These are phyloP conservation scores for Amanita inopinata DNA, from an alignment of 768 basidiomycete genomes.

Conservation along the genomic window DNA sequence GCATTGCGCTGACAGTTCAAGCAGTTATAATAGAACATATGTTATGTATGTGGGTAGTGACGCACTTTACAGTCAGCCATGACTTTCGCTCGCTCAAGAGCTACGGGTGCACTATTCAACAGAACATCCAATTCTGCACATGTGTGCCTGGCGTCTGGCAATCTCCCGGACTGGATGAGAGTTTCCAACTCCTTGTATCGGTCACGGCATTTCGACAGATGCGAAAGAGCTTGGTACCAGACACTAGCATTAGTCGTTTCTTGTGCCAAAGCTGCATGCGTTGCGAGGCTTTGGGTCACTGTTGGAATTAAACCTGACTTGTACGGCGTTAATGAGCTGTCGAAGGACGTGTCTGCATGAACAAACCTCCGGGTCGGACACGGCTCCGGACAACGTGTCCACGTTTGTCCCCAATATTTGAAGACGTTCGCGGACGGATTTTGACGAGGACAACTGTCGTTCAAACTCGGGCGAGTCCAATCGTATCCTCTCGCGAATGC, in stretches of 20 bases:
- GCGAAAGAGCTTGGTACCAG: slow-evolving; percentile 39
- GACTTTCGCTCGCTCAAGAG: slow-evolving; percentile 43
- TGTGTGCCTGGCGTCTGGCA: slow-evolving; percentile 52
- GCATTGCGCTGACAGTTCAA: slow-evolving; percentile 45
- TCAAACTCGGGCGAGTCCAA: slow-evolving; percentile 55
- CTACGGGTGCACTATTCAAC: slow-evolving; percentile 37
- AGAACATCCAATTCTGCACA: slow-evolving; percentile 31
- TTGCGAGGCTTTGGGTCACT: slow-evolving; percentile 42
- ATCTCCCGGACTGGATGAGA: slow-evolving; percentile 44
- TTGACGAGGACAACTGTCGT: slow-evolving; percentile 49
- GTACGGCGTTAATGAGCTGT: slow-evolving; percentile 2
- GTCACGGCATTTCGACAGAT: slow-evolving; percentile 42
- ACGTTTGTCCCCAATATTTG: slow-evolving; percentile 42
- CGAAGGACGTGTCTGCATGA: background rate
- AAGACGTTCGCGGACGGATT: slow-evolving; percentile 53
- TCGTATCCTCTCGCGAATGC: slow-evolving; percentile 67
- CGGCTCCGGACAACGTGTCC: slow-evolving; percentile 34
- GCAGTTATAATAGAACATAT: background rate
- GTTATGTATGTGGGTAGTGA: slow-evolving; percentile 1
- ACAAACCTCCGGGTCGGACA: slow-evolving; percentile 55
- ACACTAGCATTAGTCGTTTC: slow-evolving; percentile 46
- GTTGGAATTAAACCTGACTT: slow-evolving; percentile 64
- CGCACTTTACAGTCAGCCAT: slow-evolving; percentile 50
- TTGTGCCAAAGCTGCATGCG: slow-evolving; percentile 57
- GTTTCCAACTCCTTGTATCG: slow-evolving; percentile 34